Base-by-base conservation (phyloP, 2,329 filamentous ascomycete genomes). In the Coleophoma cylindrospora region DNA sequence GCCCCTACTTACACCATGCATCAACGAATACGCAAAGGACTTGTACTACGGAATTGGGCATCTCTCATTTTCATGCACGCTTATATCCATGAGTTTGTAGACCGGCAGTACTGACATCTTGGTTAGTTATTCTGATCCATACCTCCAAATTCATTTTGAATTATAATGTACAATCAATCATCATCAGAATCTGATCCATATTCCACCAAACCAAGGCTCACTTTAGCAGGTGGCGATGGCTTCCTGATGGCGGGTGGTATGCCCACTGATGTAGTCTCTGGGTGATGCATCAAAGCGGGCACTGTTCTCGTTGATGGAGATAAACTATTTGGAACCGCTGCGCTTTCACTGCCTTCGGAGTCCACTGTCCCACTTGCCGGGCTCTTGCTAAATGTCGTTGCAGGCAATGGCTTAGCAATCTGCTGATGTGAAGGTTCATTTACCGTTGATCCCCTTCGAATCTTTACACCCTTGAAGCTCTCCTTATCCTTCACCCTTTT, bases 131-230 rank as follows among this genome's bases (percentile, higher is more conserved):
- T 27, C 7, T 27, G 9, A 8, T 10, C 9, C 27, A 27, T 8
- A 27, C 6, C 27, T 10, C 27, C 27, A 27, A 27, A 27, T 7
- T 7, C 27, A 7, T 27, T 10, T 27, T 8, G 27, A 27, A 27
- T 27, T 5, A 8, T 27, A 27, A 27, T 2, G 4, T 13, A 12
- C 17, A 8, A 45, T 43, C 22, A 41, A 61, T 63, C 66, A 19
- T 77, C 74, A 40, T 76, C 74, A 15, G 73, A 70, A 43, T 81
- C 79, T 1, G 79, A 83, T 5, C 74, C 79, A 54, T 83, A 84
- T 50, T 70, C 73, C 12, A 82, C 79, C 37, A 83, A 61, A 0
- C 70, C 71, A 43, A 73, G 47, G 8, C 64, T 50, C 17, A 47
- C 38, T 11, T 62, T 62, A 7, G 50, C 8, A 44, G 19, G 61